Evolutionary conservation across 352 stramenopile species (phyloP).

Genomic region (Globisporangium splendens): DNA sequence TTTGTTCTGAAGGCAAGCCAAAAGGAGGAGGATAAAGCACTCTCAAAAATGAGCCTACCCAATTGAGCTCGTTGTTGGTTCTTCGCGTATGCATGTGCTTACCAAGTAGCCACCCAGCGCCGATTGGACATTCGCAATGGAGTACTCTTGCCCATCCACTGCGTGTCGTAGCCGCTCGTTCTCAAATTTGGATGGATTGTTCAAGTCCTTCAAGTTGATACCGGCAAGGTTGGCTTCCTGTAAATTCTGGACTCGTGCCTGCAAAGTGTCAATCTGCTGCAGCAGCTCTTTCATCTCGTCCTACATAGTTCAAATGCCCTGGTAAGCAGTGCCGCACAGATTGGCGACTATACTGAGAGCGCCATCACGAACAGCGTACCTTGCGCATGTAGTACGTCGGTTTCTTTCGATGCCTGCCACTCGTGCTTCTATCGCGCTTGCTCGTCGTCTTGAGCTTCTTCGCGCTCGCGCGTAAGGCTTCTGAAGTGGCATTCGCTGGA

Average conservation of each 20-base stretch:
- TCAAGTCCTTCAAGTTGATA: too few species aligned
- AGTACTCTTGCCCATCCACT: slow-evolving; percentile 1
- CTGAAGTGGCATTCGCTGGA: too few species aligned
- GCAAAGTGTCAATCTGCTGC: slow-evolving; percentile 21
- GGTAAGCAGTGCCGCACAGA: neutral
- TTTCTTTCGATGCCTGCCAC: neutral
- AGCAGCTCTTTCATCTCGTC: slow-evolving; percentile 39
- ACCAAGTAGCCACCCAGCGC: slow-evolving; percentile 4
- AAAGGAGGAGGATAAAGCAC: too few species aligned
- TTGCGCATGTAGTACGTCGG: slow-evolving; percentile 8
- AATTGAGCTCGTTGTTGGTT: too few species aligned
- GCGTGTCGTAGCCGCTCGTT: neutral
- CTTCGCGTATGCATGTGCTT: neutral
- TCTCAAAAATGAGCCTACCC: too few species aligned
- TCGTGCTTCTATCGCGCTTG: too few species aligned
- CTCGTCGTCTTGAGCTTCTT: too few species aligned
- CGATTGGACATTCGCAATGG: slow-evolving; percentile 3
- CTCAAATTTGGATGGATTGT: neutral
- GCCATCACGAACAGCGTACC: neutral
- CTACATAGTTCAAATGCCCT: slow-evolving; percentile 2
- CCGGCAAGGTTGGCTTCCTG: slow-evolving; percentile 22
- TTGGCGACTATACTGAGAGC: too few species aligned
- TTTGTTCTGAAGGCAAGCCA: too few species aligned
- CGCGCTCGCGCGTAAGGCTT: too few species aligned
- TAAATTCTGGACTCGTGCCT: slow-evolving; percentile 21